Percentiles rank a stretch among this genome's conserved stretches.
Evolutionary conservation across 2,329 filamentous ascomycete genomes (phyloP).

Genomic region (Penicillium palitans): DNA sequence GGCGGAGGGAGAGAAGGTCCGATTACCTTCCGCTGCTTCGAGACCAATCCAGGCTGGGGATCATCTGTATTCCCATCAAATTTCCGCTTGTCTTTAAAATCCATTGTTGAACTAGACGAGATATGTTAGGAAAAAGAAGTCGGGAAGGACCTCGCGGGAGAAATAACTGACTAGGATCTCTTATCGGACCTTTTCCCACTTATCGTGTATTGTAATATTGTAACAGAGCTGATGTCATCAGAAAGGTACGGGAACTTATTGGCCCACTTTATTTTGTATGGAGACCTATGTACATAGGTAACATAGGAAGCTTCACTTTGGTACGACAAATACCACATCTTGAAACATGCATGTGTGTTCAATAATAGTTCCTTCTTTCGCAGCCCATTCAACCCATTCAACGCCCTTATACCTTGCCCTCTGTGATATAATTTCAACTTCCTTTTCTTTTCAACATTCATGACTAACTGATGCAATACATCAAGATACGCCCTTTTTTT

Average conservation of each 20-base stretch:
- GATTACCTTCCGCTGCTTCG: slow-evolving; percentile 46
- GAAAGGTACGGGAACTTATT: neutral
- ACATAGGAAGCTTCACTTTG: no score
- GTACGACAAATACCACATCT: neutral
- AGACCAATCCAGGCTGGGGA: neutral
- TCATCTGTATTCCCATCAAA: slow-evolving; percentile 9
- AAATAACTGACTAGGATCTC: neutral
- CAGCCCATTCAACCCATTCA: no score
- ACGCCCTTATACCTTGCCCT: neutral
- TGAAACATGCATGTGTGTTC: no score
- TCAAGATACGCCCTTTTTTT: neutral
- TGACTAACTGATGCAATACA: neutral
- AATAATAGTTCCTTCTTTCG: no score
- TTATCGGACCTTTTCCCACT: neutral
- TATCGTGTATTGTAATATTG: neutral
- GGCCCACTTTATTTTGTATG: neutral
- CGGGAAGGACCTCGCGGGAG: no score
- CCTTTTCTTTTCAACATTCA: no score
- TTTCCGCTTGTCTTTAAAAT: slow-evolving; percentile 25
- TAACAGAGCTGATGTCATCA: slow-evolving; percentile 3
- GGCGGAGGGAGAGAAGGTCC: slow-evolving; percentile 59
- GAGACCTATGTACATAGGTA: no score
- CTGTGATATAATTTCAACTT: neutral
- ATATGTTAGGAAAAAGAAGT: neutral
- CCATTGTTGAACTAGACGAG: slow-evolving; percentile 5